These are phyloP conservation scores for Auriscalpium orientale DNA, from an alignment of 768 basidiomycete species.

Conservation along the genomic window DNA sequence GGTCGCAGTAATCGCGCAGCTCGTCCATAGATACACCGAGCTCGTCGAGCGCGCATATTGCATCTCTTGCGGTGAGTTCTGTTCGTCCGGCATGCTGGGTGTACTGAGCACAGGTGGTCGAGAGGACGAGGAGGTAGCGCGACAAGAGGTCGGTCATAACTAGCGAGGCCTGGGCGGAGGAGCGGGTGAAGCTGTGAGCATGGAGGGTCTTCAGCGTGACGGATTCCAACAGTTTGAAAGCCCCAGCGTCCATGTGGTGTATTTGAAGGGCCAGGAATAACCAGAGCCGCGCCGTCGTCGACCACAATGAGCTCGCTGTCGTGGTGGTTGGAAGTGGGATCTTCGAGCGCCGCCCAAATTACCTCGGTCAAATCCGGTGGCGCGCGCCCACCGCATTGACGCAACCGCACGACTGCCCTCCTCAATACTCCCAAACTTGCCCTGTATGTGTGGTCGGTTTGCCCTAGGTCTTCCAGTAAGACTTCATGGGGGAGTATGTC, in stretches of 20 bases:
- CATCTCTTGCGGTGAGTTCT: conserved; percentile 50
- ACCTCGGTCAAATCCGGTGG: not conserved
- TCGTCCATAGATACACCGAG: conserved; percentile 68
- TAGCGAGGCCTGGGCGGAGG: conserved; percentile 63
- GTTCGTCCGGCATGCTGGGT: conserved; percentile 70
- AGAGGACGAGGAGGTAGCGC: conserved; percentile 61
- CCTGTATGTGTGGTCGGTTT: conserved; percentile 57
- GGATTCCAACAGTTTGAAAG: conserved; percentile 58
- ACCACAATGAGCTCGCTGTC: conserved; percentile 12
- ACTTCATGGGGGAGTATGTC: no score
- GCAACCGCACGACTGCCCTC: no score
- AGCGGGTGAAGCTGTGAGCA: conserved; percentile 68
- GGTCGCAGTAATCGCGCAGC: conserved; percentile 53
- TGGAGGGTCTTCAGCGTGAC: conserved; percentile 65
- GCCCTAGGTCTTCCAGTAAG: conserved; percentile 41
- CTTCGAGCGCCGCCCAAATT: conserved; percentile 14
- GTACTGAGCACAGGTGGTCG: conserved; percentile 62
- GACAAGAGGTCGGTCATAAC: conserved; percentile 71
- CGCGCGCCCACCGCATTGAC: no score
- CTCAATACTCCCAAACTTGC: not conserved
- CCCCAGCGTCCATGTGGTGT: conserved; percentile 41
- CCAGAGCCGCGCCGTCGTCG: conserved; percentile 10
- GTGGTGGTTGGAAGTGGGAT: conserved; percentile 17
- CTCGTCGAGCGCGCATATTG: conserved; percentile 61
- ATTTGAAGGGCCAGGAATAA: not conserved